A percentile compares a stretch with the other conserved stretches of the same genome.
Conservation (phyloP, 2,329 filamentous ascomycete species). For the Nannizzia gypsea region DNA sequence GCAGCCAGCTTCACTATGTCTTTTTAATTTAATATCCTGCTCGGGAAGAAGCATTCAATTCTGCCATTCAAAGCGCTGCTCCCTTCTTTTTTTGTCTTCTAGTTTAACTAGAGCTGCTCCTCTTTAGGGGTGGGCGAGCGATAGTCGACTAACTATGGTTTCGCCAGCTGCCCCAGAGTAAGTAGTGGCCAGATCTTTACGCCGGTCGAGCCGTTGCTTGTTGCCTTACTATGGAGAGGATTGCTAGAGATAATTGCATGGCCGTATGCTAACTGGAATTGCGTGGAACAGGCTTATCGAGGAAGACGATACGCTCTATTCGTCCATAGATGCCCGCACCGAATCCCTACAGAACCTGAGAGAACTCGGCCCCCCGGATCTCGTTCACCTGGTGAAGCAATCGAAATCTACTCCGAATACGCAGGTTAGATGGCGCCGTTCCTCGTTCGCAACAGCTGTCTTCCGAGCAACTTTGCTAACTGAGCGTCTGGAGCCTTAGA, state of each 20-base stretch:
- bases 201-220: neutral
- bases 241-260: neutral
- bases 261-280: neutral
- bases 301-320: slow-evolving; percentile 73
- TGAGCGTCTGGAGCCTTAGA: slow-evolving; percentile 38
- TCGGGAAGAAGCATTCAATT: neutral
- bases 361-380: slow-evolving; percentile 88
- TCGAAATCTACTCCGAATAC: slow-evolving; percentile 47
- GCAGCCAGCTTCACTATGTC: neutral
- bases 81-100: neutral
- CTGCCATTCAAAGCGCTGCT: neutral
- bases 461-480: neutral
- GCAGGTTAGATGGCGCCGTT: slow-evolving; percentile 35
- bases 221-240: neutral
- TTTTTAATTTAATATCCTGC: neutral
- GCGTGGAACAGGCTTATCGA: slow-evolving; percentile 54
- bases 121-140: slow-evolving; percentile 17
- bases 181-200: slow-evolving; percentile 24
- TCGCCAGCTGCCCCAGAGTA: slow-evolving; percentile 67
- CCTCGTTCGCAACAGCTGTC: neutral
- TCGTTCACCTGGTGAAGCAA: slow-evolving; percentile 86
- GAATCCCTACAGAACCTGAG: slow-evolving; percentile 75
- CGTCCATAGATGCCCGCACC: slow-evolving; percentile 83
- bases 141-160: slow-evolving; percentile 43
- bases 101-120: neutral